These are phyloP conservation scores for Blattamonas nauphoetae DNA, from an alignment of 78 protist species.

Conservation along the genomic window DNA sequence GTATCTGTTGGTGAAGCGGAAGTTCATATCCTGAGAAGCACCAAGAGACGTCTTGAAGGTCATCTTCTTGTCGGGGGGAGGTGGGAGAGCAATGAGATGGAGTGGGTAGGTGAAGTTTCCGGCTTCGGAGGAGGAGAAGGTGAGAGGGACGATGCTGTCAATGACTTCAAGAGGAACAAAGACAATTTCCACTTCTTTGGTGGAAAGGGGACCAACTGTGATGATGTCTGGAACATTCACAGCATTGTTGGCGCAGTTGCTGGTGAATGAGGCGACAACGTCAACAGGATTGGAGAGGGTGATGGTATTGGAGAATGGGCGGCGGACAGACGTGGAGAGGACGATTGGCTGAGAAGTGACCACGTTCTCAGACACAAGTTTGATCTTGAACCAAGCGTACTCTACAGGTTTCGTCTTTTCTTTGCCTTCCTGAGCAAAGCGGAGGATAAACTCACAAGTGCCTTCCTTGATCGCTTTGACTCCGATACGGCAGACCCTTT, in stretches of 20 bases:
- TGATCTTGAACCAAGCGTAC: not conserved
- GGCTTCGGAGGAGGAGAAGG: not conserved
- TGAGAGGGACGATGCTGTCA: not conserved
- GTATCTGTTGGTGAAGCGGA: slow-evolving; percentile 31
- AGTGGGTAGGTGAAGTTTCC: not conserved
- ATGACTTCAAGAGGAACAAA: slow-evolving; percentile 8
- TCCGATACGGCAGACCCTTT: not conserved
- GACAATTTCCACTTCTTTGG: not conserved
- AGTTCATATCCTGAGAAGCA: slow-evolving; percentile 9
- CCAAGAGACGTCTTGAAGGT: not conserved
- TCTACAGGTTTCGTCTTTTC: not conserved
- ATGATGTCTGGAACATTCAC: not conserved
- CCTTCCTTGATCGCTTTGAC: not conserved
- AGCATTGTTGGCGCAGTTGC: not conserved
- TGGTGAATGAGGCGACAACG: not conserved
- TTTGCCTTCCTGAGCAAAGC: not conserved
- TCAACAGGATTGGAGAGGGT: slow-evolving; percentile 47
- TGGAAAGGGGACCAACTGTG: not conserved
- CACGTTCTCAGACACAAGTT: not conserved
- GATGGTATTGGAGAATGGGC: slow-evolving; percentile 19
- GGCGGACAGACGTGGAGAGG: slow-evolving; percentile 42
- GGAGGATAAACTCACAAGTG: not conserved
- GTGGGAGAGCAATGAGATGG: not conserved
- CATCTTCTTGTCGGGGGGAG: not conserved
- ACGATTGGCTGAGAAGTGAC: not conserved